Evolutionary conservation across 768 basidiomycete genomes (phyloP), one percentile per base, ranked within the genome.

Genomic region (Trametes elegans): DNA sequence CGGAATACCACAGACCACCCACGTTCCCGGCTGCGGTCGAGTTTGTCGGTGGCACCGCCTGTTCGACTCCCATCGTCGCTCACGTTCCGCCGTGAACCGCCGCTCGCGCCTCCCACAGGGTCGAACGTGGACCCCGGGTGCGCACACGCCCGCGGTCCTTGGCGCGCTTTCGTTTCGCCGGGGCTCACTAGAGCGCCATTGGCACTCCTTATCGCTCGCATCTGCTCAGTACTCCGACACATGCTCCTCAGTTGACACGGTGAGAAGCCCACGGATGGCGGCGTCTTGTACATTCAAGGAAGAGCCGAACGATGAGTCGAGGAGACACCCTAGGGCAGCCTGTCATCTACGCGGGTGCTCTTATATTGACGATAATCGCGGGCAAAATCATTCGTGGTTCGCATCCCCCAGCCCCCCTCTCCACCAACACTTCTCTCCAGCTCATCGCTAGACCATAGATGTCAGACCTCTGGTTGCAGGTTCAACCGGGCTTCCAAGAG

Each of bases 171-270:
- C 23, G 35, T 49, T 7, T 18, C 24, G 24, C 32, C 28, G n/a
- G 28, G 3, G 31, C 26, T 24, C 32, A 32, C 39, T 27, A 43
- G 26, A 18, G n/a, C 24, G 18, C 39, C 13, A 23, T 14, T 5
- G 48, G 29, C 27, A 35, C 13, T 26, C 32, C 42, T 56, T 56
- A 56, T 56, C 55, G 48, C 48, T 18, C 5, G 8, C 26, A 43
- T 39, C 40, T 44, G 21, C n/a, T 43, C 39, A 18, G 24, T 41
- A 56, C 55, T 56, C 55, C 55, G 55, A 56, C 55, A 41, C 55
- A 56, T 56, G 55, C 48, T 26, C 50, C 39, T 51, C 50, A 23
- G 18, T 42, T 29, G 45, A 6, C 32, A 23, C 18, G 26, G 43
- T 31, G 38, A 39, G 26, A 32, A 32, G 23, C 27, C 24, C 19